Base-by-base conservation (phyloP, 306 rosid species). In the Gastrolobium bilobum region DNA sequence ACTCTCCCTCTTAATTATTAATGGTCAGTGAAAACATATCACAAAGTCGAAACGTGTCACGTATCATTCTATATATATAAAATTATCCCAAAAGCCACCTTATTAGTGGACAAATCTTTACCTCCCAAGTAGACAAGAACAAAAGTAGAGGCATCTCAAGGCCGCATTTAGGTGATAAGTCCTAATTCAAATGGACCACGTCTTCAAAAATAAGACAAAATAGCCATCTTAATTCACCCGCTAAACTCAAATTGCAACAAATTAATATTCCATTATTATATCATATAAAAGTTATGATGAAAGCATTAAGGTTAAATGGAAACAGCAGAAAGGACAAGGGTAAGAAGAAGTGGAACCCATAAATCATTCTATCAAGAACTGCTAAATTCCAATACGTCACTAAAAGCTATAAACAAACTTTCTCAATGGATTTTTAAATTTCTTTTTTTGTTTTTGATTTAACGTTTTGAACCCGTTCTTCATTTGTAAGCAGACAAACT, bases 381-480 rank as follows among this genome's bases (percentile, higher is more conserved):
- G 67, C 87, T 68, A 87, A 89, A 90, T 73, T 82, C 85, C 90
- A 79, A 86, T 58, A 78, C 84, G 86, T 86, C 90, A 68, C 73
- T 79, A 76, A 31, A 79, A 47, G 58, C 79, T 61, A 59, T 71
- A 79, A 84, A 79, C 50, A 68, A 76, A 68, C 58, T 71, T 67
- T 72, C 73, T 79, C 63, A 67, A 73, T 73, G 71, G 69, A 50
- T 60, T 73, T 89, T 83, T 79, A 39, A 77, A 83, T 58, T 52
- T 77, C 4, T 10, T 57, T 37, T 66, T 56, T 38, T 39, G 46
- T 43, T 84, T 87, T 59, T 69, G 29, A 84, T 61, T 71, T 73
- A 81, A 87, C 86, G 91, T 89, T 85, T 73, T 71, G 38, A 79
- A 69, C 82, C 89, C 77, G 86, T 82, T 89, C 87, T 83, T 84